Evolutionary conservation across 2,329 filamentous ascomycete species (phyloP).

Genomic region (Didymella pinodella): DNA sequence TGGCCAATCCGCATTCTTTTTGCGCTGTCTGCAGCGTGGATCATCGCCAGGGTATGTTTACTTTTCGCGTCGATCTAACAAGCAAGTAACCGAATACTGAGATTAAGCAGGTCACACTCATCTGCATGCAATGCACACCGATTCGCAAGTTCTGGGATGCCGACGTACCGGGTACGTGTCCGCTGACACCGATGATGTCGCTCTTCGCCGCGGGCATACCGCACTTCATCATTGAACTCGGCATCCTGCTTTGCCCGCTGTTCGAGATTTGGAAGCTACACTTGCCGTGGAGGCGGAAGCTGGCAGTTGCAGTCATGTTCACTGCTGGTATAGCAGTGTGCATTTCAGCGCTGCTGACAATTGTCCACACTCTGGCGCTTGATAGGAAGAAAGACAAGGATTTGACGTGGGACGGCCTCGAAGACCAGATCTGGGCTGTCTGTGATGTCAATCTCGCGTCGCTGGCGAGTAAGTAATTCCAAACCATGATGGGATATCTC

Average conservation of each 20-base stretch:
- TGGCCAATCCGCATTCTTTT: slow-evolving; percentile 31
- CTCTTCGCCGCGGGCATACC: slow-evolving; percentile 29
- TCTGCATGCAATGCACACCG: slow-evolving; percentile 30
- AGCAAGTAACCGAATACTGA: neutral
- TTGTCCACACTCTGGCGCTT: slow-evolving; percentile 28
- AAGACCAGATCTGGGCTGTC: slow-evolving; percentile 37
- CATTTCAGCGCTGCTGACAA: slow-evolving; percentile 29
- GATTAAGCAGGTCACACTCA: slow-evolving; percentile 26
- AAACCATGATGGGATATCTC: fast-evolving
- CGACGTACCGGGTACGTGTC: slow-evolving; percentile 25
- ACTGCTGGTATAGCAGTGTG: slow-evolving; percentile 31
- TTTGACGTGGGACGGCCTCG: slow-evolving; percentile 33
- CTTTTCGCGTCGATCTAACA: neutral
- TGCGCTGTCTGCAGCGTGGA: slow-evolving; percentile 24
- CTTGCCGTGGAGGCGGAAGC: slow-evolving; percentile 25
- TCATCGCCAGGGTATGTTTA: slow-evolving; percentile 27
- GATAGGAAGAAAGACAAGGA: slow-evolving; percentile 24
- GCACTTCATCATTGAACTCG: slow-evolving; percentile 35
- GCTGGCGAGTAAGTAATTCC: slow-evolving; percentile 26
- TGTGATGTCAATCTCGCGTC: slow-evolving; percentile 37
- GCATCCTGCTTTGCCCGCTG: slow-evolving; percentile 32
- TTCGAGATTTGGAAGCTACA: slow-evolving; percentile 31
- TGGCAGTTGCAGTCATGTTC: slow-evolving; percentile 35
- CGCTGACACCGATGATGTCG: slow-evolving; percentile 31
- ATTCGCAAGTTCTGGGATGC: slow-evolving; percentile 33